Evolutionary conservation across 1,139 yeast genomes (phyloP).

Genomic region (Meyerozyma athensensis): DNA sequence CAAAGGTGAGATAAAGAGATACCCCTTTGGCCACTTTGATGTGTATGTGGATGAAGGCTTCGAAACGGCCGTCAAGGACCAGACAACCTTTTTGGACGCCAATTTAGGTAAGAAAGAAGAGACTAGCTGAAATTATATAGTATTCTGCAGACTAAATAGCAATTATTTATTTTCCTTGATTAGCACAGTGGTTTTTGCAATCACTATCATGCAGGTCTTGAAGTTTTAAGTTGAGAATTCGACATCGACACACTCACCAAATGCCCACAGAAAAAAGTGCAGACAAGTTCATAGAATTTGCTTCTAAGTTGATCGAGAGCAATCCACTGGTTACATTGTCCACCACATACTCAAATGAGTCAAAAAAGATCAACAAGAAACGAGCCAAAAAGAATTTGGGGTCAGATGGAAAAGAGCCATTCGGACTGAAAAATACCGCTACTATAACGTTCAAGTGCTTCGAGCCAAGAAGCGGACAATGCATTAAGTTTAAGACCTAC

Average conservation of each 20-base stretch:
- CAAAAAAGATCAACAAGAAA: conserved; percentile 19
- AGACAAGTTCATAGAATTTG: conserved; percentile 46
- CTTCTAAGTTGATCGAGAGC: conserved; percentile 42
- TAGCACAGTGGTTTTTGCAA: background rate
- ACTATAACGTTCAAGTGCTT: conserved; percentile 61
- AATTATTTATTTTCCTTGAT: too few relatives aligned
- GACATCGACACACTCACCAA: background rate
- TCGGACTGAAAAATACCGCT: conserved; percentile 20
- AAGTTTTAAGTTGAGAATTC: background rate
- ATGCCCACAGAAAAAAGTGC: conserved; percentile 38
- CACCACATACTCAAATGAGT: conserved; percentile 32
- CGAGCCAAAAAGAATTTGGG: conserved; percentile 17
- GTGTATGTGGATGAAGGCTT: background rate
- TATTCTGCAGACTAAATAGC: too few relatives aligned
- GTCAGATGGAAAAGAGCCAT: conserved; percentile 13
- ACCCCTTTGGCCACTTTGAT: conserved; percentile 1
- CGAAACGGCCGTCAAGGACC: background rate
- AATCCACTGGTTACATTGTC: conserved; percentile 32
- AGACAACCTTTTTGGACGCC: background rate
- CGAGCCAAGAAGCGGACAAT: conserved; percentile 67
- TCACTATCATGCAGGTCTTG: conserved; percentile 1
- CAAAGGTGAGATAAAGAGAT: background rate
- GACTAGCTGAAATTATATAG: too few relatives aligned
- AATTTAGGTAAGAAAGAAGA: too few relatives aligned
- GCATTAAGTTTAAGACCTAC: conserved; percentile 57